Percentiles rank a stretch among this genome's conserved stretches.
These are phyloP conservation scores for Planoprotostelium fungivorum DNA, from an alignment of 78 protist genomes.

Conservation along the genomic window DNA sequence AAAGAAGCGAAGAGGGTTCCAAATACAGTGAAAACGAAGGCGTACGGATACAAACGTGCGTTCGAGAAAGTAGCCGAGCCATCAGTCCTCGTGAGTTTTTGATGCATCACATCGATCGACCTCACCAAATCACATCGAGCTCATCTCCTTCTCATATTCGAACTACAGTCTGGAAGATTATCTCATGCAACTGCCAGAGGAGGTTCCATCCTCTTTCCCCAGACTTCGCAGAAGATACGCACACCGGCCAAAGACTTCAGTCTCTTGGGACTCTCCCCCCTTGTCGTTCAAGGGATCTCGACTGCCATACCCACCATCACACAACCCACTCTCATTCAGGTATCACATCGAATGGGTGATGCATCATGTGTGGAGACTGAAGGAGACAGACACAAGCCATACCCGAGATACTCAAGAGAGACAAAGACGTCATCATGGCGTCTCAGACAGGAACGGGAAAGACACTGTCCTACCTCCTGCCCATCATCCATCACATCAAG, in stretches of 20 bases:
- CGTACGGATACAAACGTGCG: no score
- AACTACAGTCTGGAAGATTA: no score
- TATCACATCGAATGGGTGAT: not conserved
- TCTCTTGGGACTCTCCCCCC: not conserved
- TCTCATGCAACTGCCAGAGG: no score
- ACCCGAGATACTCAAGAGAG: slow-evolving; percentile 19
- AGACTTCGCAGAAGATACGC: no score
- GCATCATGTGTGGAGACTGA: not conserved
- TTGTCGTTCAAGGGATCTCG: not conserved
- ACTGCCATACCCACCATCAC: not conserved
- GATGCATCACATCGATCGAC: no score
- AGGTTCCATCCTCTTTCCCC: no score
- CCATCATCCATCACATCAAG: slow-evolving; percentile 48
- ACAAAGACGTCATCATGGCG: slow-evolving; percentile 20
- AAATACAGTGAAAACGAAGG: no score
- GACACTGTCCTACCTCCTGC: slow-evolving; percentile 76
- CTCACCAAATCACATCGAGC: no score
- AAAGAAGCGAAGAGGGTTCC: no score
- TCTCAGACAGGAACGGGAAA: slow-evolving; percentile 80
- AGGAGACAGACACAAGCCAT: slow-evolving; percentile 6
- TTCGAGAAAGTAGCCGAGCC: no score
- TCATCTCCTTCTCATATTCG: no score
- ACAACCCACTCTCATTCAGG: not conserved
- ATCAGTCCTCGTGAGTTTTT: no score
- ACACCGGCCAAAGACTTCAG: not conserved